Conservation (phyloP, 176 grass and related monocot genomes). For the Hsuehochloa calcarea region DNA sequence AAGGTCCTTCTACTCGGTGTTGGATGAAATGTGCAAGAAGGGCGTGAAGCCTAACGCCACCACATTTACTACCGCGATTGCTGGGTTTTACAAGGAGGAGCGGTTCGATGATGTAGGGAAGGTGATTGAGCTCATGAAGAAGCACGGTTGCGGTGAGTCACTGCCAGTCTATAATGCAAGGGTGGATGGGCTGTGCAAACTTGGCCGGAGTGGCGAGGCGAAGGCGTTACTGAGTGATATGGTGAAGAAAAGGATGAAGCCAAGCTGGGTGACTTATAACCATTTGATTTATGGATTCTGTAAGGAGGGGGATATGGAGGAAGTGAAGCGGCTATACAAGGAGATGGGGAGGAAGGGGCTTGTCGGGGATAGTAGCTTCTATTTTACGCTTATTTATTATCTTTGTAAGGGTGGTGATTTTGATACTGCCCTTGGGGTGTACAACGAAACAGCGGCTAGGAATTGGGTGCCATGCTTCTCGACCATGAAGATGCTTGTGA, state of each 20-base stretch:
- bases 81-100: conserved; percentile 84
- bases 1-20: conserved; percentile 78
- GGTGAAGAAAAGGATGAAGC: conserved; percentile 53
- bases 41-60: conserved; percentile 52
- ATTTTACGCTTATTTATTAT: conserved; percentile 57
- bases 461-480: conserved; percentile 74
- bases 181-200: conserved; percentile 82
- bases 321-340: conserved; percentile 65
- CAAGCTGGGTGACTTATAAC: conserved; percentile 73
- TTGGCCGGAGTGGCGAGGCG: conserved; percentile 48
- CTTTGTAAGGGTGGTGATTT: conserved; percentile 71
- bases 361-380: conserved; percentile 37
- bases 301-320: conserved; percentile 72
- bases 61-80: conserved; percentile 61
- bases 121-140: conserved; percentile 80
- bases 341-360: conserved; percentile 60
- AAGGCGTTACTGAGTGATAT: conserved; percentile 69
- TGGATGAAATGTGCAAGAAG: conserved; percentile 74
- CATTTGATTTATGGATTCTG: conserved; percentile 70
- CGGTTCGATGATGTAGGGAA: conserved; percentile 69
- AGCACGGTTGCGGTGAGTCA: conserved; percentile 49
- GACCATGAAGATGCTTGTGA: conserved; percentile 91
- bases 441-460: conserved; percentile 49
- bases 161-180: conserved; percentile 63
- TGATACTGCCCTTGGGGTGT: conserved; percentile 56